Percentiles rank a stretch among this genome's conserved stretches.
Evolutionary conservation across 176 grass and related monocot species (phyloP).

Genomic region (Oryza australiensis): DNA sequence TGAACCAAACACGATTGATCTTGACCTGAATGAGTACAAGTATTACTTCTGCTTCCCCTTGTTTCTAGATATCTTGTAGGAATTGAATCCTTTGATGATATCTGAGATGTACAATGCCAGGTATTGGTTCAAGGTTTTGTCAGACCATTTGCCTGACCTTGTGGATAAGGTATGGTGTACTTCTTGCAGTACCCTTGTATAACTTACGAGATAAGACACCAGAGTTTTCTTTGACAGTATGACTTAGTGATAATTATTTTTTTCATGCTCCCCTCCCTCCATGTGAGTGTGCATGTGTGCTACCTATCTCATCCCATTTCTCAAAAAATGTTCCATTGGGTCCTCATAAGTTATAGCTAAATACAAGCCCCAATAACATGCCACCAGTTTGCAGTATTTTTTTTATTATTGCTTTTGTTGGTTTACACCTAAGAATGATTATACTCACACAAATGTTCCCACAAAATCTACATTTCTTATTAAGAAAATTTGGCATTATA

Average conservation of each 20-base stretch:
- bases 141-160: constrained; percentile 81
- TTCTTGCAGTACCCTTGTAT: constrained; percentile 21
- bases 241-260: not conserved
- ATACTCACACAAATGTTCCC: not conserved
- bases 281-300: not conserved
- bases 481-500: constrained; percentile 4
- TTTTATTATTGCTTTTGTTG: not conserved
- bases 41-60: constrained; percentile 55
- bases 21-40: constrained; percentile 87
- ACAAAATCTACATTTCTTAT: not conserved
- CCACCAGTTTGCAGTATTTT: constrained; percentile 12
- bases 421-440: constrained; percentile 27
- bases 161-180: constrained; percentile 82
- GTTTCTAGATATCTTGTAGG: constrained; percentile 18
- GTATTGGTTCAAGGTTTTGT: constrained; percentile 92
- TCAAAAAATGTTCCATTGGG: not conserved
- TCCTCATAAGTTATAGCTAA: not conserved
- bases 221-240: constrained; percentile 20
- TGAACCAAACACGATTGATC: constrained; percentile 98
- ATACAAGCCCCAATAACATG: not conserved
- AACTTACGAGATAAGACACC: constrained; percentile 6
- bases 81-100: constrained; percentile 35
- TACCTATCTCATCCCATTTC: not conserved
- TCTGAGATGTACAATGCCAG: constrained; percentile 51
- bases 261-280: not conserved